Base-by-base conservation (phyloP, 2,329 filamentous ascomycete species). In the Pestalotiopsis sp. region DNA sequence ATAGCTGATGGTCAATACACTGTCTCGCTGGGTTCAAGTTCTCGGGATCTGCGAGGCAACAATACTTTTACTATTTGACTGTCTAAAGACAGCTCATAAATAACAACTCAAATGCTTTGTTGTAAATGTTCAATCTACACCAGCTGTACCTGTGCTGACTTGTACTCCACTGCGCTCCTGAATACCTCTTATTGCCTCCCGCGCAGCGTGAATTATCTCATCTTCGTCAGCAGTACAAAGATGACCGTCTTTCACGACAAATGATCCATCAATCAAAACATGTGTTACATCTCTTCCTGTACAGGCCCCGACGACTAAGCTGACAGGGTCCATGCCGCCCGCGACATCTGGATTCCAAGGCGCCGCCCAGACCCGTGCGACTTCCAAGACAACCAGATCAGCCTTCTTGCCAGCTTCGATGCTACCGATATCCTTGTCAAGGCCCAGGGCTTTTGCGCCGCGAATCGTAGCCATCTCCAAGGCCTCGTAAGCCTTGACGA, bases 381-480 rank as follows among this genome's bases (percentile, higher is more conserved):
- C 31, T 27, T 68, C 66, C 58, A 71, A 52, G 3, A 70, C 70
- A 9, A 80, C 78, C 64, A 84, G 78, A 71, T 84, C 82, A 3
- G 82, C 82, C 73, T 81, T 83, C 76, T 84, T 83, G 4, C 81
- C 82, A 5, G 78, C 56, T 12, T 61, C 68, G 25, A 65, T 49
- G n/a, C 68, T 67, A 4, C 60, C 68, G 4, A 69, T 73, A 67
- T 83, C 81, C 4, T 74, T 68, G 39, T 79, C 77, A 23, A 86
- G 70, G 0, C 84, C 84, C 36, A 87, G 72, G 0, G 85, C 84
- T 67, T 76, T 80, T 0, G 85, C 85, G 0, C 83, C 85, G 64
- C 84, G 82, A 69, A 86, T 84, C 0, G 85, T 87, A 0, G 84
- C 84, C 83, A 87, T 85, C 71, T 84, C 82, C 31, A 86, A 74